These are phyloP conservation scores for Aspergillus egyptiacus DNA, from an alignment of 495 filamentous ascomycete genomes.

Conservation along the genomic window DNA sequence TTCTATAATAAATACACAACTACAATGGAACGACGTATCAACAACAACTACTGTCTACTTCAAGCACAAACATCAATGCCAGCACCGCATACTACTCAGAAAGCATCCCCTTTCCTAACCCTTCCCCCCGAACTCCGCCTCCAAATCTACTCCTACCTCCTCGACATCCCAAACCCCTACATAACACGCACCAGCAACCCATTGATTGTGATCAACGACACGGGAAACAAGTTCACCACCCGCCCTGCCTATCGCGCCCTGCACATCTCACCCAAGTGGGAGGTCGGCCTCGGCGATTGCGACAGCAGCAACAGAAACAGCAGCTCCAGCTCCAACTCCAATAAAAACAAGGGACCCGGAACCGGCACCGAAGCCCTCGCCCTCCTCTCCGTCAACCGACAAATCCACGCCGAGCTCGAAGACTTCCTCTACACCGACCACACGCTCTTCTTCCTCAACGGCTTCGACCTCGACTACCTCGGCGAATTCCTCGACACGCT, in stretches of 20 bases:
- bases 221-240: slow-evolving; percentile 33
- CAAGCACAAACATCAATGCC: neutral
- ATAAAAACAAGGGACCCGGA: neutral
- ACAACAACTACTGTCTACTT: too few species aligned
- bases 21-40: too few species aligned
- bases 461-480: slow-evolving; percentile 34
- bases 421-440: slow-evolving; percentile 34
- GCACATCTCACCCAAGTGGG: slow-evolving; percentile 37
- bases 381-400: slow-evolving; percentile 31
- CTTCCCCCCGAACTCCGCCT: neutral
- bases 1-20: too few species aligned
- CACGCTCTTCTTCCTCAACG: slow-evolving; percentile 40
- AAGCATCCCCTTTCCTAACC: neutral
- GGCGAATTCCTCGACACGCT: slow-evolving; percentile 35
- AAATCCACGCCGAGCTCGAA: slow-evolving; percentile 40
- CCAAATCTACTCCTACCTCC: slow-evolving; percentile 23
- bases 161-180: slow-evolving; percentile 4
- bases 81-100: neutral
- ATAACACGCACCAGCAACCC: slow-evolving; percentile 6
- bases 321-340: slow-evolving; percentile 16
- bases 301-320: slow-evolving; percentile 19
- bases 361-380: neutral
- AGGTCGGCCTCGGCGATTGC: too few species aligned
- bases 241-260: slow-evolving; percentile 31
- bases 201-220: slow-evolving; percentile 21